A percentile compares a stretch with the other conserved stretches of the same genome.
Conservation (phyloP, 78 protist species). For the Protostelium mycophagum region DNA sequence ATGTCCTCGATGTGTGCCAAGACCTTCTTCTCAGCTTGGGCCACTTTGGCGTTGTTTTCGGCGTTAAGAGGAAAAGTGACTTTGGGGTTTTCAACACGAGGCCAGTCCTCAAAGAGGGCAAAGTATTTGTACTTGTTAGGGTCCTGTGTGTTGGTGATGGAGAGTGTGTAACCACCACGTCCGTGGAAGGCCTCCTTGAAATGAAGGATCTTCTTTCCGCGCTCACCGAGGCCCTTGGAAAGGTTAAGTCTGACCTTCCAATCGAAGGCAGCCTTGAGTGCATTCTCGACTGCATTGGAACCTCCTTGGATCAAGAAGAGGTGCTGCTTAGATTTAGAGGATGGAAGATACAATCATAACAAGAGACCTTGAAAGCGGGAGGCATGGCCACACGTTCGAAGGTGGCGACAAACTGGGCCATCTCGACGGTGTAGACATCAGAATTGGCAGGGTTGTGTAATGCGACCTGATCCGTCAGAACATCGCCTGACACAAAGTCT, state of each 20-base stretch:
- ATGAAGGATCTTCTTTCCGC: constrained; percentile 10
- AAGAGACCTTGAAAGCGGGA: not conserved
- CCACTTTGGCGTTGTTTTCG: not conserved
- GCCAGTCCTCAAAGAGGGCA: constrained; percentile 7
- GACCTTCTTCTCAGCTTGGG: not conserved
- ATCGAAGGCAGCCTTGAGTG: constrained; percentile 21
- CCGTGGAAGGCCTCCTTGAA: constrained; percentile 31
- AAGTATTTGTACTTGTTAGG: constrained; percentile 7
- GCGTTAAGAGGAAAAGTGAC: not conserved
- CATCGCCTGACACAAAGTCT: too few species aligned
- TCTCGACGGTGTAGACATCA: constrained; percentile 18
- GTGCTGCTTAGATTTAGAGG: not conserved
- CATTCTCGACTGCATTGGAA: constrained; percentile 14
- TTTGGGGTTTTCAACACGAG: not conserved
- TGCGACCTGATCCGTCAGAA: too few species aligned
- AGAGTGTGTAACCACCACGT: constrained; percentile 16
- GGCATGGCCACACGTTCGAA: constrained; percentile 25
- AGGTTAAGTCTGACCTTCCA: constrained; percentile 15
- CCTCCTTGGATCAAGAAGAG: constrained; percentile 17
- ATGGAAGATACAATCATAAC: not conserved
- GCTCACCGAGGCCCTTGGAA: constrained; percentile 9
- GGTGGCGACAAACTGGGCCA: constrained; percentile 31
- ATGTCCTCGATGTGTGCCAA: not conserved
- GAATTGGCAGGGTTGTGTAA: constrained; percentile 21
- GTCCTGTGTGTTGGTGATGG: constrained; percentile 12